Conservation (phyloP, 352 stramenopile species). For the Globisporangium paddicum region DNA sequence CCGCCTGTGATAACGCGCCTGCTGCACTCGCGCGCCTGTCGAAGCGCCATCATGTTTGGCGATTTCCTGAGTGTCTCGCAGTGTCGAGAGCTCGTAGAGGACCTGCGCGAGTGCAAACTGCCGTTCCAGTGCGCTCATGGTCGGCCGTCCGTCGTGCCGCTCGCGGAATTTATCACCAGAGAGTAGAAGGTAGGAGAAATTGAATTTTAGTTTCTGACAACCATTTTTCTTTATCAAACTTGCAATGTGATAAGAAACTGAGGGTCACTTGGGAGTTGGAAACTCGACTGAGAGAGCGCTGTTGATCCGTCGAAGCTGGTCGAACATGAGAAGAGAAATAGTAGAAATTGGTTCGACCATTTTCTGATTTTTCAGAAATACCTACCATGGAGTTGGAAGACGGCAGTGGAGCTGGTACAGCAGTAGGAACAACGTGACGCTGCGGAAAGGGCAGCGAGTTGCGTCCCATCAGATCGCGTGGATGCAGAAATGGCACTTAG, state of each 20-base stretch:
- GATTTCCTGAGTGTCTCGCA: slow-evolving; percentile 68
- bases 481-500: slow-evolving; percentile 21
- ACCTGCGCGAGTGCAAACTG: slow-evolving; percentile 70
- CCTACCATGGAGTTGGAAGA: slow-evolving; percentile 62
- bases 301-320: slow-evolving; percentile 62
- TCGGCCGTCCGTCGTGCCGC: slow-evolving; percentile 83
- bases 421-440: background rate
- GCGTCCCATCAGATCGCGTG: slow-evolving; percentile 37
- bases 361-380: background rate
- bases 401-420: slow-evolving; percentile 23
- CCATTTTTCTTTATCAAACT: no score
- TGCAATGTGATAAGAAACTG: no score
- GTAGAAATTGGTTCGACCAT: slow-evolving; percentile 1
- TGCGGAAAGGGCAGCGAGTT: slow-evolving; percentile 37
- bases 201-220: no score
- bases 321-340: background rate
- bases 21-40: slow-evolving; percentile 85
- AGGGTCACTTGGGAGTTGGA: slow-evolving; percentile 8
- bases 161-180: slow-evolving; percentile 53
- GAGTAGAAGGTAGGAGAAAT: background rate
- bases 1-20: slow-evolving; percentile 79
- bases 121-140: slow-evolving; percentile 92
- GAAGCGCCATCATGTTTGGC: slow-evolving; percentile 93
- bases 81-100: slow-evolving; percentile 65
- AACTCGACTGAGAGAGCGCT: slow-evolving; percentile 39